A percentile compares a stretch with the other conserved stretches of the same genome.
phyloP scores from a whole-genome alignment of 768 basidiomycete genomes.

The Naganishia kalamii region DNA sequence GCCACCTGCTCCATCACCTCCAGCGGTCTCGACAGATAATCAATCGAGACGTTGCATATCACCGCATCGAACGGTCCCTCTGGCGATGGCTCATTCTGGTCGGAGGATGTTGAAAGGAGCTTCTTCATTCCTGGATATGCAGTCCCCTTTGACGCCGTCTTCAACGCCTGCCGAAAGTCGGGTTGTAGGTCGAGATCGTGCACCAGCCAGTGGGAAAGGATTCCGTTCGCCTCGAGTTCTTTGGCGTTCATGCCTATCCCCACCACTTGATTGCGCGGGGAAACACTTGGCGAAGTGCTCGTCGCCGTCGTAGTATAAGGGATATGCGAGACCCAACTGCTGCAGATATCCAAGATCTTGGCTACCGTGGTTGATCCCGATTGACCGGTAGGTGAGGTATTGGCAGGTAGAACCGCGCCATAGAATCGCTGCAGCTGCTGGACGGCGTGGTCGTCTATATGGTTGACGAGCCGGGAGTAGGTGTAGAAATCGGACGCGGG shows the following conservation, averaged over 20 bases:
- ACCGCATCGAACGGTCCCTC: conserved; percentile 24
- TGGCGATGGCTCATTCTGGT: background rate
- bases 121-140: background rate
- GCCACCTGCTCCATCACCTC: conserved; percentile 23
- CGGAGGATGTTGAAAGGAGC: background rate
- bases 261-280: conserved; percentile 21
- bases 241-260: conserved; percentile 32
- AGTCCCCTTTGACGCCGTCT: background rate
- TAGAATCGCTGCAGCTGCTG: conserved; percentile 25
- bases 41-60: conserved; percentile 35
- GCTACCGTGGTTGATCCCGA: background rate
- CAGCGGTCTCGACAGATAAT: conserved; percentile 32
- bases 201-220: conserved; percentile 25
- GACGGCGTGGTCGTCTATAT: conserved; percentile 35
- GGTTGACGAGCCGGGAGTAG: conserved; percentile 29
- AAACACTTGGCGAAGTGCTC: background rate
- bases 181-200: conserved; percentile 31
- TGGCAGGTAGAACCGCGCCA: conserved; percentile 21
- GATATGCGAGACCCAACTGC: conserved; percentile 34
- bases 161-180: conserved; percentile 7
- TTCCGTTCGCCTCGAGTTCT: conserved; percentile 28
- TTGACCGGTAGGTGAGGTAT: background rate
- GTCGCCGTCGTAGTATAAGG: conserved; percentile 15
- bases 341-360: conserved; percentile 31
- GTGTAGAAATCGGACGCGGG: conserved; percentile 30